Evolutionary conservation across 345 rosid genomes (phyloP).

Genomic region (Clarkia xantiana): DNA sequence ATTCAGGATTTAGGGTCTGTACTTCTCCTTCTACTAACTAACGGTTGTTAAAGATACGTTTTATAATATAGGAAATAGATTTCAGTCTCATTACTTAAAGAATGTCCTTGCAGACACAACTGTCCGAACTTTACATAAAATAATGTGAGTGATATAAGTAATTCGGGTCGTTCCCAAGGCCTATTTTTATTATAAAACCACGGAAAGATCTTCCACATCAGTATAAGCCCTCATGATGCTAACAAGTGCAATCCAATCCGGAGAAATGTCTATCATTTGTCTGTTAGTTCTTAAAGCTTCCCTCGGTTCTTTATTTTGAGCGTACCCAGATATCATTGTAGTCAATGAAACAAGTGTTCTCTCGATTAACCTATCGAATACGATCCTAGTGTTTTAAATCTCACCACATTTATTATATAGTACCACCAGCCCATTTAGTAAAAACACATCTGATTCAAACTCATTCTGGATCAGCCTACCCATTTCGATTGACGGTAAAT

Average conservation of each 20-base stretch:
- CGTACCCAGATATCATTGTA: slow-evolving; percentile 44
- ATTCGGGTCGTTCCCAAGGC: slow-evolving; percentile 12
- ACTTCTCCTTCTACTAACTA: no score
- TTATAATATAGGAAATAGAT: no score
- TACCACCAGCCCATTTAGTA: slow-evolving; percentile 31
- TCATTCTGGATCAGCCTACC: slow-evolving; percentile 47
- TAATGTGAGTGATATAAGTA: slow-evolving; percentile 13
- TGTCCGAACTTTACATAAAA: slow-evolving; percentile 11
- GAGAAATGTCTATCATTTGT: slow-evolving; percentile 5
- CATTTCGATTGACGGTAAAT: slow-evolving; percentile 5
- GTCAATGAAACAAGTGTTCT: slow-evolving; percentile 48
- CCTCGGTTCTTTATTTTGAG: slow-evolving; percentile 11
- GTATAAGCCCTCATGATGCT: slow-evolving; percentile 12
- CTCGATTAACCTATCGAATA: slow-evolving; percentile 43
- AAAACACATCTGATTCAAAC: slow-evolving; percentile 35
- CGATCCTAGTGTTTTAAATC: slow-evolving; percentile 23
- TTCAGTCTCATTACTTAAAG: no score
- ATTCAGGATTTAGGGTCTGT: no score
- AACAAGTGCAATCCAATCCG: slow-evolving; percentile 15
- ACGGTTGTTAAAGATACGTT: no score
- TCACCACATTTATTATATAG: slow-evolving; percentile 29
- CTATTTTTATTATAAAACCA: slow-evolving; percentile 9
- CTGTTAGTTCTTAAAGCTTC: slow-evolving; percentile 8
- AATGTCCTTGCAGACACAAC: slow-evolving; percentile 8
- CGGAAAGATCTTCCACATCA: slow-evolving; percentile 11